Evolutionary conservation across 2,329 filamentous ascomycete genomes (phyloP), one percentile per base, ranked within the genome.

Genomic region (Cladosporium austrohemisphaericum): DNA sequence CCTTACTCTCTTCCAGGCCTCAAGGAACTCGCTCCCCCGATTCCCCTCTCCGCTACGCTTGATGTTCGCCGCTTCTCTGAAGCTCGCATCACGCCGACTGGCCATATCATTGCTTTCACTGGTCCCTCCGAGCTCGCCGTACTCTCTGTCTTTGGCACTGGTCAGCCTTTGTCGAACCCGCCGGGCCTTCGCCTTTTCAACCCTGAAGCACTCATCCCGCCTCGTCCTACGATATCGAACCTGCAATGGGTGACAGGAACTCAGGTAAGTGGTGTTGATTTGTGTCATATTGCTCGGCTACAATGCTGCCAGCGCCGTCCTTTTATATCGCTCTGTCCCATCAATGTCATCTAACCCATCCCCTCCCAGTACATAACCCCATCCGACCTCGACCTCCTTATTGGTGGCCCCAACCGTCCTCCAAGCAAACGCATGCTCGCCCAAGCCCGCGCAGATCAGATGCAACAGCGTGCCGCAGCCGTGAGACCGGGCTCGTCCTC

Each of bases 231-330:
- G 0, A 98, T 98, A 52, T 94, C 88, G 16, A 95, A 94, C 61
- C 70, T 98, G 29, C 90, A 97, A 69, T 98, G 93, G 93, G 89
- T 98, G 45, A 86, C 90, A 0, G 93, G 93, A 3, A 97, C 92
- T 1, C 38, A 41, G 32, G 32, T 35, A 7, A 35, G 32, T 9
- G 3, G 9, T 20, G 6, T 4, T 16, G 16, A n/a, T 35, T 5
- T 35, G n/a, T 16, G 32, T n/a, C 16, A 19, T 7, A 35, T 4
- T 16, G 3, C 16, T 11, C 25, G 25, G n/a, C n/a, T n/a, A n/a
- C n/a, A n/a, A n/a, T n/a, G n/a, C 25, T 26, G 25, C 25, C 25
- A 26, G 6, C 25, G 6, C 25, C 25, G 6, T 26, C 25, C 25
- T 11, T 6, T 26, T 11, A 26, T 26, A 6, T 11, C 25, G 6